Evolutionary conservation across 352 stramenopile species (phyloP), one percentile per base, ranked within the genome.

Genomic region (Globisporangium paddicum): DNA sequence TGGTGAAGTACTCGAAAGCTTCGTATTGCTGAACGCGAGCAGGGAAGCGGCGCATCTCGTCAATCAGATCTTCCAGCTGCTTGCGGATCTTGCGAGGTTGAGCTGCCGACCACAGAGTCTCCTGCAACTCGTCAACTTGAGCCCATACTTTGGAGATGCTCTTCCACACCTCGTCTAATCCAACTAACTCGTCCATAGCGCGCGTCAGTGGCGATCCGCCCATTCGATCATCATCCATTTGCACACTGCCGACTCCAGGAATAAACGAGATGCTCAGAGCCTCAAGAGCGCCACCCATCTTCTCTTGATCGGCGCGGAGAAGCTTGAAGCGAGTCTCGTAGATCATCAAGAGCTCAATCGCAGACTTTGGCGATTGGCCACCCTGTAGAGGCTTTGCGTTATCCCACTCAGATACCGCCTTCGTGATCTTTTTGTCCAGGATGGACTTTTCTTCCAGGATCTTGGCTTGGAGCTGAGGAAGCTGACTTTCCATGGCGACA

Each of bases 141-240:
- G 76, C 64, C 72, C 82, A 97, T 7, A 97, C 89, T 41, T 96
- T 90, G 1, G 80, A 81, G 21, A 99, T 93, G 35, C 86, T 88
- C 55, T 95, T 88, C 97, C 98, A 99, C 14, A 99, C 97, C 68
- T 99, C 98, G 23, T 98, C 91, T 8, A 99, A 79, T n/a, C 98
- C 97, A 23, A 66, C 62, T 7, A 99, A 66, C 81, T 99, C 87
- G 32, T 95, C 97, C 19, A 87, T 92, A 4, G 72, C 88, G 57
- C 81, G 79, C 55, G 68, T 76, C 41, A 92, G 66, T 51, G 82
- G 82, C 47, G 75, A 82, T 28, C 90, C 85, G 21, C 75, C 83
- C 60, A 79, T 89, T 32, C 82, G 82, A 38, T 95, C 82, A 37
- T 92, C 86, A 77, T 80, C 67, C 87, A 89, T 66, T 41, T 65